Conservation (phyloP, 1,284 basidiomycete genomes). For the Cryptococcus sp. region DNA sequence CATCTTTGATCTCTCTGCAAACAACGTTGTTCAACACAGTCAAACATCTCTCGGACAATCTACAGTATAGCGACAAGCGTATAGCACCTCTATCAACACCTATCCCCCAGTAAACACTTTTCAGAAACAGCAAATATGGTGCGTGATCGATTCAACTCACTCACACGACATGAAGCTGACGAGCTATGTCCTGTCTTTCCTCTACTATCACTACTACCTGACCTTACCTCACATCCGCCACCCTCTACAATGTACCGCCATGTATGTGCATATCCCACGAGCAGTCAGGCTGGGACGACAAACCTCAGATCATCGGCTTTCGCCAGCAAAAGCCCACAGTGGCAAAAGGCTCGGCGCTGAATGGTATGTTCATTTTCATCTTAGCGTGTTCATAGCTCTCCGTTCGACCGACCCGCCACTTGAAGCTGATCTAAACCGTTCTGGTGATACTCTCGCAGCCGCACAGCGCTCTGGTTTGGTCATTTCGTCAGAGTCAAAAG, state of each 20-base stretch:
- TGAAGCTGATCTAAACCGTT: conserved; percentile 8
- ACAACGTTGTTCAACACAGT: too few relatives aligned
- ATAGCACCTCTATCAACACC: too few relatives aligned
- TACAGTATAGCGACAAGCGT: too few relatives aligned
- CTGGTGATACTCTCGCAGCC: conserved; percentile 29
- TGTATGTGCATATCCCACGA: background rate
- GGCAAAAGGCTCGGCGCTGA: conserved; percentile 43
- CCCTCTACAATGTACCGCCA: too few relatives aligned
- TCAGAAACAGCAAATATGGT: background rate
- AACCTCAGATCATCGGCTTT: conserved; percentile 45
- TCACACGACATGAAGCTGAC: too few relatives aligned
- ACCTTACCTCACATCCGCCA: too few relatives aligned
- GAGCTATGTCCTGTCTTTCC: too few relatives aligned
- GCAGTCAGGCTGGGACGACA: conserved; percentile 49
- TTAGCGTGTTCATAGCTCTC: background rate
- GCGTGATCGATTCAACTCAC: background rate
- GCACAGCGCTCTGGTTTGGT: conserved; percentile 54
- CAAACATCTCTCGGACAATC: too few relatives aligned
- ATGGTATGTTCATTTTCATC: conserved; percentile 26
- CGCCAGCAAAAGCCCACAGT: conserved; percentile 30
- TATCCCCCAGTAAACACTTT: background rate
- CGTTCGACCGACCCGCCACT: background rate
- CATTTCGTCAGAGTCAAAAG: conserved; percentile 55
- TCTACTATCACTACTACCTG: too few relatives aligned
- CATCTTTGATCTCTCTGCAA: background rate